These are phyloP conservation scores for Arbutus unedo DNA, from an alignment of 148 eudicot species.

Conservation along the genomic window DNA sequence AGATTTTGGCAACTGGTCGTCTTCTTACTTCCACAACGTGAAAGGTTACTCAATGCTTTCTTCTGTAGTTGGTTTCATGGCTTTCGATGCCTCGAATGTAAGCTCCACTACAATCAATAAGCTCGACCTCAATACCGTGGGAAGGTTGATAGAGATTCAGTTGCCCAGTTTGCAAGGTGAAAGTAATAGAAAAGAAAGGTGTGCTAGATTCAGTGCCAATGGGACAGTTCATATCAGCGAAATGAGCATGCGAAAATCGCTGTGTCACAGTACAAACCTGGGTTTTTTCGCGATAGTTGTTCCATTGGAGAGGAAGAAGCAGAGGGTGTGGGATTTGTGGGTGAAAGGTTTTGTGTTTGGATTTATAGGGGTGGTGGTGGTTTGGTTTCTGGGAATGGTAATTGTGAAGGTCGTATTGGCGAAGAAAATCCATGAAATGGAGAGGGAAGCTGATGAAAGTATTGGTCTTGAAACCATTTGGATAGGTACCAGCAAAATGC, in stretches of 20 bases:
- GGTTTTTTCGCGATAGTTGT: conserved; percentile 36
- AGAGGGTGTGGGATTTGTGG: conserved; percentile 16
- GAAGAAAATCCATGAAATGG: conserved; percentile 32
- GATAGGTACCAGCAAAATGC: conserved; percentile 38
- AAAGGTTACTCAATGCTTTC: conserved; percentile 30
- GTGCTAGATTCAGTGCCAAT: conserved; percentile 28
- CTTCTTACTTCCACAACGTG: conserved; percentile 28
- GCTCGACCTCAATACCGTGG: conserved; percentile 27
- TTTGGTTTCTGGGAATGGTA: conserved; percentile 19
- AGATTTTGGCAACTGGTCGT: conserved; percentile 46
- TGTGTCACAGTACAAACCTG: conserved; percentile 24
- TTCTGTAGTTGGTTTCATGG: conserved; percentile 34
- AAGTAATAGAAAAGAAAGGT: conserved; percentile 7
- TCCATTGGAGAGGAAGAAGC: conserved; percentile 24
- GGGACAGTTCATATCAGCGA: conserved; percentile 26
- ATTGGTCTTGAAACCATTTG: conserved; percentile 35
- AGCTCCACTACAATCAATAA: conserved; percentile 15
- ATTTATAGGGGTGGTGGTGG: conserved; percentile 13
- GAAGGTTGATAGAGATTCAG: conserved; percentile 20
- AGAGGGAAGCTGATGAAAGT: conserved; percentile 34
- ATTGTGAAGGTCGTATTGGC: background rate
- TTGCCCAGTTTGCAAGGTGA: conserved; percentile 12
- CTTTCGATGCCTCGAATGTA: conserved; percentile 33
- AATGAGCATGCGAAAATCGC: conserved; percentile 6
- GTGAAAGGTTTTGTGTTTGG: conserved; percentile 26